These are phyloP conservation scores for Lyophyllum semitale DNA, from an alignment of 768 basidiomycete species.

Conservation along the genomic window DNA sequence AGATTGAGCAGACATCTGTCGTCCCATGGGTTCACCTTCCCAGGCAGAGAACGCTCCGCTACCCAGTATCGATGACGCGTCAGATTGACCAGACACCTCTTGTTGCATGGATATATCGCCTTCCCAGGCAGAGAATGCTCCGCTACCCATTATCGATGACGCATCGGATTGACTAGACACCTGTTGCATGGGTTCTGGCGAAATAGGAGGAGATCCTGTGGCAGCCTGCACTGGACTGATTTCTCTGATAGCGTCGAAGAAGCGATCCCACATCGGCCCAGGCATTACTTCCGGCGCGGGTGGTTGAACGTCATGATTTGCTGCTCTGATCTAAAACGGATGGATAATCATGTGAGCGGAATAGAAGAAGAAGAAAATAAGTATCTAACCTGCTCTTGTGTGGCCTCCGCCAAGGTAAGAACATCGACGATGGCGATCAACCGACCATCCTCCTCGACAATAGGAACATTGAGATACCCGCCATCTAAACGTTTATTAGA, in stretches of 20 bases:
- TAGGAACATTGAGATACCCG: slow-evolving; percentile 96
- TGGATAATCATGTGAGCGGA: not conserved
- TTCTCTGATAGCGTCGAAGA: slow-evolving; percentile 3
- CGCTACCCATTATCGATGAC: too few relatives aligned
- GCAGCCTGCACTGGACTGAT: not conserved
- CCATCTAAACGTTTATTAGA: slow-evolving; percentile 68
- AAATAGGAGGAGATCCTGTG: too few relatives aligned
- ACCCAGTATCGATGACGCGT: too few relatives aligned
- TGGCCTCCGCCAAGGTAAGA: slow-evolving; percentile 96
- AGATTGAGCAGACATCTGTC: too few relatives aligned
- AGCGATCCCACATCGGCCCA: not conserved
- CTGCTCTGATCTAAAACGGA: not conserved
- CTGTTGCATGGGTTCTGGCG: too few relatives aligned
- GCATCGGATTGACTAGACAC: not conserved
- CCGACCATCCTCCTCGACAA: slow-evolving; percentile 88
- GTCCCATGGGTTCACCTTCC: too few relatives aligned
- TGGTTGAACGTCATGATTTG: not conserved
- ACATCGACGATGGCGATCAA: slow-evolving; percentile 98
- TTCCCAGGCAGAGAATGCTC: too few relatives aligned
- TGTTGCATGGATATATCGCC: too few relatives aligned
- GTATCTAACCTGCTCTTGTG: slow-evolving; percentile 58
- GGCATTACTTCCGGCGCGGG: not conserved
- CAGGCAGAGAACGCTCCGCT: too few relatives aligned
- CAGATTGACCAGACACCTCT: too few relatives aligned
- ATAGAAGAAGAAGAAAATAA: not conserved